Evolutionary conservation across 768 basidiomycete genomes (phyloP).

Genomic region (Suillus lakei): DNA sequence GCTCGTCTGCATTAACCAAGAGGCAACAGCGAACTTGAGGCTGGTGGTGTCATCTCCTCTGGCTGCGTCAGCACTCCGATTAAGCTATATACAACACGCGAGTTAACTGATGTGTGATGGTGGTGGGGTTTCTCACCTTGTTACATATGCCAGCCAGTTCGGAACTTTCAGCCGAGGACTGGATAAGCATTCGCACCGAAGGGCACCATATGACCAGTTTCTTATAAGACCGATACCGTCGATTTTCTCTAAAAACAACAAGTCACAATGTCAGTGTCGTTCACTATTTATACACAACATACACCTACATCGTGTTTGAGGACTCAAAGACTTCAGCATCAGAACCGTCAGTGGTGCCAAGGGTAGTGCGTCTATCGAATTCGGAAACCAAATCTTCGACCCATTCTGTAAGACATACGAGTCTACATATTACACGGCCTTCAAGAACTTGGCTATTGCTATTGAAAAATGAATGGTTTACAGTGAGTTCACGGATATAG

Average conservation of each 20-base stretch:
- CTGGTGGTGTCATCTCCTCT: slow-evolving; percentile 4
- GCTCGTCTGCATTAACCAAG: background rate
- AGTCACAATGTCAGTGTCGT: background rate
- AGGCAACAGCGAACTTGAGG: background rate
- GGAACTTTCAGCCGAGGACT: background rate
- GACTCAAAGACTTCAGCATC: background rate
- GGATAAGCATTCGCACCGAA: background rate
- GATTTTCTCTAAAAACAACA: background rate
- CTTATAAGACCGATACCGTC: slow-evolving; percentile 1
- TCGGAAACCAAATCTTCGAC: background rate
- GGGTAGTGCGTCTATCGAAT: background rate
- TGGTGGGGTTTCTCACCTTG: background rate
- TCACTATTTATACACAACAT: background rate
- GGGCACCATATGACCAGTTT: slow-evolving; percentile 4
- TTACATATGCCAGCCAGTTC: background rate
- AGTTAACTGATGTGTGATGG: background rate
- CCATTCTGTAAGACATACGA: background rate
- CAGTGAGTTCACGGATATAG: background rate
- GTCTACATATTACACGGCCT: background rate
- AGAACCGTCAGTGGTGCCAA: background rate
- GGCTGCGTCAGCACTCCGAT: slow-evolving; percentile 3
- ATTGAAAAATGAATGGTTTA: background rate
- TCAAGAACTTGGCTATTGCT: background rate
- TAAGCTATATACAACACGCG: background rate
- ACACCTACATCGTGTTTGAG: background rate